Evolutionary conservation across 208 protist species (phyloP), one percentile per base, ranked within the genome.

Genomic region (Trypanosoma melophagium): DNA sequence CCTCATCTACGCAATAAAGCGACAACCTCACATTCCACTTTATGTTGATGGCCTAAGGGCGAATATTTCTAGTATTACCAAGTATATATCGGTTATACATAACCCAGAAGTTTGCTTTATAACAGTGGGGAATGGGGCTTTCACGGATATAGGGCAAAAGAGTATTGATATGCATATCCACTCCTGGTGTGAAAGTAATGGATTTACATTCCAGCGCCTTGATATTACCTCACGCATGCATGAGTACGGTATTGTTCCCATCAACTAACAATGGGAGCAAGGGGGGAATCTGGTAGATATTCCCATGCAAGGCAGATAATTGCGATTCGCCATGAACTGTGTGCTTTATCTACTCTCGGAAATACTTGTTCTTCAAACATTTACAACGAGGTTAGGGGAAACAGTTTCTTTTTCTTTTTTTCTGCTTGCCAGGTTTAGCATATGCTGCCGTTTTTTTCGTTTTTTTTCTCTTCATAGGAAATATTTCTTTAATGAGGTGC

Each of bases 71-170:
- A 0, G 1, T 25, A 7, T 52, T n/a, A 42, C 28, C 16, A 42
- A 42, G 14, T 21, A 47, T 54, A 47, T 74, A 41, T 1, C 42
- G 4, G 61, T 74, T 59, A 1, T 69, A 14, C 59, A 60, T 28
- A 64, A 58, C 25, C 28, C 35, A 24, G 69, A 74, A 16, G 12
- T 41, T n/a, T 69, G 60, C 38, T 35, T 74, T 17, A 44, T 74
- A 31, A 64, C 44, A 17, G 64, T 67, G 50, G 24, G 21, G 10
- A 31, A 59, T 12, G 22, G 17, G 21, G 54, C 7, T 22, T 8
- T 44, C 8, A 16, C 40, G 1, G 7, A 35, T 7, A 17, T 3
- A 24, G 1, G 1, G 0, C 38, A 52, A 54, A 4, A 45, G 2
- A 0, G 53, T 7, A 31, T 72, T 31, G 19, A 54, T 3, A 0